Conservation (phyloP, 73 alveolate species). For the Symbiodinium natans region DNA sequence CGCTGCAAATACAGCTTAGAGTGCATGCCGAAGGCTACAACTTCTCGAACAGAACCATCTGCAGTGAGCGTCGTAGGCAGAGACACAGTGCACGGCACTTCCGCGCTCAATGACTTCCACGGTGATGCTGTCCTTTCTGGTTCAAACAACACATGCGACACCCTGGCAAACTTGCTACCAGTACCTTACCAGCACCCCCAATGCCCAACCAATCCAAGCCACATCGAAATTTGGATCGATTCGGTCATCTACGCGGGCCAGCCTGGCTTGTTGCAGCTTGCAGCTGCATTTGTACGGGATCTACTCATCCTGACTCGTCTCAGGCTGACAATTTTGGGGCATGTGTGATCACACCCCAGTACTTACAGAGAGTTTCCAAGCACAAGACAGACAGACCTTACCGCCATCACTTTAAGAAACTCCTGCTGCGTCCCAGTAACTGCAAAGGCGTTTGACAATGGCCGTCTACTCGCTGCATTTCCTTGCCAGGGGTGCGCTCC, state of each 20-base stretch:
- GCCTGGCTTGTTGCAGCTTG: neutral
- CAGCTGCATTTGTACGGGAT: too few species aligned
- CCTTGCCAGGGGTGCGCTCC: neutral
- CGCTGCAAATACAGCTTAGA: too few species aligned
- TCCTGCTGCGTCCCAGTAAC: neutral
- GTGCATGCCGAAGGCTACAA: neutral
- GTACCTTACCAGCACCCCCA: neutral
- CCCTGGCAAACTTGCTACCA: neutral
- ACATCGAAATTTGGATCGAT: constrained; percentile 60
- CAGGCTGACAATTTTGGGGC: too few species aligned
- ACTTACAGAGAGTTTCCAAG: neutral
- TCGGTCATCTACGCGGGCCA: constrained; percentile 87
- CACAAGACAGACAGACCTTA: neutral
- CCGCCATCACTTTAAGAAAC: too few species aligned
- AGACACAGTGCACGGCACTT: constrained; percentile 86
- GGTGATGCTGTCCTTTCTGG: constrained; percentile 62
- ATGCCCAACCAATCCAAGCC: neutral
- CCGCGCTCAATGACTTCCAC: constrained; percentile 92
- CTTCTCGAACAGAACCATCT: neutral
- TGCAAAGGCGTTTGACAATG: constrained; percentile 93
- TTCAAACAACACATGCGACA: neutral
- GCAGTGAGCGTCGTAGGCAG: constrained; percentile 25
- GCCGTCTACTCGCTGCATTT: constrained; percentile 92
- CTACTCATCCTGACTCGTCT: too few species aligned
- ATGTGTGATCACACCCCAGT: neutral